Conservation (phyloP, 495 filamentous ascomycete species). For the Penicillium daleae region DNA sequence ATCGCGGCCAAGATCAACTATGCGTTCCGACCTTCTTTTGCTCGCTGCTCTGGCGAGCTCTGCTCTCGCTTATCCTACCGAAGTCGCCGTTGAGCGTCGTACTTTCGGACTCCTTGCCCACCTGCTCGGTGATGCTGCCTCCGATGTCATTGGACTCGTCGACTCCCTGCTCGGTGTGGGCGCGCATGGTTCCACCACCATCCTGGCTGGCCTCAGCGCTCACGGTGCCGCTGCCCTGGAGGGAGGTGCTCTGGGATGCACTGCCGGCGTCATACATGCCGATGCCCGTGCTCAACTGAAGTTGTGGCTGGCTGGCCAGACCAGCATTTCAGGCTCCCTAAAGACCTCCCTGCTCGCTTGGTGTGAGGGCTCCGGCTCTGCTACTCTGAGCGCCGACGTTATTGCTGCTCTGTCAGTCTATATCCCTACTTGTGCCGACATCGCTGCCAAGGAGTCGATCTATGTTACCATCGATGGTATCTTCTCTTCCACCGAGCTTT, state of each 20-base stretch:
- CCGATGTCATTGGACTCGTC: conserved; percentile 30
- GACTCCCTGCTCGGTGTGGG: conserved; percentile 30
- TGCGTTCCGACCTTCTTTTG: conserved; percentile 45
- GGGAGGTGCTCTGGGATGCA: conserved; percentile 46
- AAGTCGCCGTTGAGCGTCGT: conserved; percentile 36
- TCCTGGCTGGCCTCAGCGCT: conserved; percentile 41
- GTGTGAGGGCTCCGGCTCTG: conserved; percentile 21
- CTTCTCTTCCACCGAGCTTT: conserved; percentile 34
- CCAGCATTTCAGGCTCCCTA: conserved; percentile 29
- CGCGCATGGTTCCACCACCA: conserved; percentile 19
- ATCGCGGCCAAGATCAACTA: too few relatives aligned
- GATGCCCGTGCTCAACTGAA: conserved; percentile 38
- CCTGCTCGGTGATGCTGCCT: conserved; percentile 21
- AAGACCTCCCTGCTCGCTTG: conserved; percentile 19
- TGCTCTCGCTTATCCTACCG: conserved; percentile 40
- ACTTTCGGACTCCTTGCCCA: conserved; percentile 29
- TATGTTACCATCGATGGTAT: conserved; percentile 49
- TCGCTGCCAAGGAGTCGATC: conserved; percentile 45
- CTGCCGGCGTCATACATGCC: conserved; percentile 34
- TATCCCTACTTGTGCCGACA: conserved; percentile 40
- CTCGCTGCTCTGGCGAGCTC: conserved; percentile 47
- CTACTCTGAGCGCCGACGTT: conserved; percentile 25
- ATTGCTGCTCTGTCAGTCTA: conserved; percentile 41
- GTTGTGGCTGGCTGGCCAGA: conserved; percentile 37
- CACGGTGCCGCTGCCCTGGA: conserved; percentile 45